phyloP scores from a whole-genome alignment of 108 stramenopile genomes.

The Conticribra weissflogii region DNA sequence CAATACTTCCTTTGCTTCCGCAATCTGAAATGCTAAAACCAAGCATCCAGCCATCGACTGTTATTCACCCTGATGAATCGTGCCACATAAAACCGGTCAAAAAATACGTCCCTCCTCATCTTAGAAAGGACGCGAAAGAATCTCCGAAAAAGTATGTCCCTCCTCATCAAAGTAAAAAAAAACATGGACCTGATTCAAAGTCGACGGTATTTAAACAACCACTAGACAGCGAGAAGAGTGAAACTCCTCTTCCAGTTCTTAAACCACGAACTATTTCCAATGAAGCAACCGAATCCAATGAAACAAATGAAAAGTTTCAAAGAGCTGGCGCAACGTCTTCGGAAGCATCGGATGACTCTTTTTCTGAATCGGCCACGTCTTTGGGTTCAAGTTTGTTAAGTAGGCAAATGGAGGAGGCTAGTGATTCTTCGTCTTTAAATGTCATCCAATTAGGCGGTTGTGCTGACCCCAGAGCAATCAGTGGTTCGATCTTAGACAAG shows the following conservation, averaged over 20 bases:
- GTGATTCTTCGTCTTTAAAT: slow-evolving; percentile 4
- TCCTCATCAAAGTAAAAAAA: too few relatives aligned
- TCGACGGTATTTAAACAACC: too few relatives aligned
- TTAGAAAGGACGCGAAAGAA: slow-evolving; percentile 9
- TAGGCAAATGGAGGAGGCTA: slow-evolving; percentile 26
- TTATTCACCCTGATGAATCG: neutral
- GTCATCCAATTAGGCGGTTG: slow-evolving; percentile 70
- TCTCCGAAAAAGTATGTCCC: neutral
- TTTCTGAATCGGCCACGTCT: slow-evolving; percentile 24
- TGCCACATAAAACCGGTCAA: slow-evolving; percentile 3
- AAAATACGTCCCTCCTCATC: slow-evolving; percentile 55
- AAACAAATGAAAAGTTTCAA: slow-evolving; percentile 2
- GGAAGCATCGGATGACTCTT: slow-evolving; percentile 3
- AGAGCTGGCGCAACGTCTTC: neutral
- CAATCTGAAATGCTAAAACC: slow-evolving; percentile 14
- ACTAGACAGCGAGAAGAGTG: too few relatives aligned
- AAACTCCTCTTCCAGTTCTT: too few relatives aligned
- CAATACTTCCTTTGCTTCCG: slow-evolving; percentile 15
- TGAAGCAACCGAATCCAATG: too few relatives aligned
- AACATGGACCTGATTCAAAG: too few relatives aligned
- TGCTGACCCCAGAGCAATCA: slow-evolving; percentile 68
- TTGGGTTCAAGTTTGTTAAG: slow-evolving; percentile 36
- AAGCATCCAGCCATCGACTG: neutral
- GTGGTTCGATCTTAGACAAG: slow-evolving; percentile 67
- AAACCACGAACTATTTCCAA: too few relatives aligned